A percentile compares a stretch with the other conserved stretches of the same genome.
Conservation (phyloP, 495 filamentous ascomycete genomes). For the Neurospora africana region DNA sequence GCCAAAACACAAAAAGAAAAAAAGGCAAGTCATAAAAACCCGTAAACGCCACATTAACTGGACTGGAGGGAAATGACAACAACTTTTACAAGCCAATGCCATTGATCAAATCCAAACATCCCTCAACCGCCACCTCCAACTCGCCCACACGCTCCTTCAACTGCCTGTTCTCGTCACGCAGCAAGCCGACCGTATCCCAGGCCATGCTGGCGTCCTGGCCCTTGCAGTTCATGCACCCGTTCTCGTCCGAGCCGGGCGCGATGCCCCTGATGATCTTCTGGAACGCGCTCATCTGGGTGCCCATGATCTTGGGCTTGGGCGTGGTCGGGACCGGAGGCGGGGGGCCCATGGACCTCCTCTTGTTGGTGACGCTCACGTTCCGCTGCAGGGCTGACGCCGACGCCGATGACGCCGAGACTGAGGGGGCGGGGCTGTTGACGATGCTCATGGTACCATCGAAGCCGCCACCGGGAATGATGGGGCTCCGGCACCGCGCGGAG, state of each 20-base stretch:
- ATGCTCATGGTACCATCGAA: slow-evolving; percentile 24
- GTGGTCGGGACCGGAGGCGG: neutral
- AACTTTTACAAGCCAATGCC: slow-evolving; percentile 27
- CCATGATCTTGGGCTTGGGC: neutral
- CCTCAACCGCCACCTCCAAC: slow-evolving; percentile 59
- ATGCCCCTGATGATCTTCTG: slow-evolving; percentile 42
- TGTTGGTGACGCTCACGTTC: neutral
- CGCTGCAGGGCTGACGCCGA: neutral
- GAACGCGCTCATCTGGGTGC: slow-evolving; percentile 33
- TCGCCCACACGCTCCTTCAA: slow-evolving; percentile 58
- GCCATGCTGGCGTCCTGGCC: slow-evolving; percentile 54
- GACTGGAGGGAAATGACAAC: neutral
- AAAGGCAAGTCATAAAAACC: neutral
- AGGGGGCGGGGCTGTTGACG: slow-evolving; percentile 6
- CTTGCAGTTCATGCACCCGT: slow-evolving; percentile 49
- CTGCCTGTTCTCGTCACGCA: slow-evolving; percentile 63
- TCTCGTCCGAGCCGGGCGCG: slow-evolving; percentile 16
- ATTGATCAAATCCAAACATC: slow-evolving; percentile 56
- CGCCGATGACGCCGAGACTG: neutral
- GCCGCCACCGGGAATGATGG: neutral
- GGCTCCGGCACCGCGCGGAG: slow-evolving; percentile 42
- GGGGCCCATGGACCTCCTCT: neutral
- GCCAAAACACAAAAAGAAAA: neutral
- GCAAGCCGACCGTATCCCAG: slow-evolving; percentile 57
- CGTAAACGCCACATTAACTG: neutral